A percentile compares a stretch with the other conserved stretches of the same genome.
These are phyloP conservation scores for Sclerotiophoma versabilis DNA, from an alignment of 2,329 filamentous ascomycete genomes.

Conservation along the genomic window DNA sequence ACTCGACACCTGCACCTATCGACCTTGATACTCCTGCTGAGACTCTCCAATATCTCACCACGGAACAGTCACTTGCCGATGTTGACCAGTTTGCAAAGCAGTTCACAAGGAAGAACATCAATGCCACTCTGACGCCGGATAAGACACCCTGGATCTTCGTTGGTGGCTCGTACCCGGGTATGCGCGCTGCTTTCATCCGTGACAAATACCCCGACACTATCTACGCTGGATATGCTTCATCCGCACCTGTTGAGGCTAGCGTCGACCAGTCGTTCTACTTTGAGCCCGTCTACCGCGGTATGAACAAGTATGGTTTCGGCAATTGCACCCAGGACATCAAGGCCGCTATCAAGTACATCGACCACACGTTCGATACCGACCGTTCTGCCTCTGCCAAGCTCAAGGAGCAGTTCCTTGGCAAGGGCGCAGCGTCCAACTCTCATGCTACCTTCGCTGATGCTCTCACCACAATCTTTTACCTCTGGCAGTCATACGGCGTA, in stretches of 20 bases:
- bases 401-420: constrained; percentile 59
- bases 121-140: constrained; percentile 43
- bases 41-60: constrained; percentile 48
- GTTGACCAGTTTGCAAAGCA: constrained; percentile 50
- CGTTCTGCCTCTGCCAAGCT: constrained; percentile 48
- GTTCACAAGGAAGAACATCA: constrained; percentile 48
- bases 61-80: constrained; percentile 53
- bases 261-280: constrained; percentile 61
- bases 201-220: constrained; percentile 50
- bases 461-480: constrained; percentile 49
- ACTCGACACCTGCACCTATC: constrained; percentile 46
- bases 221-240: constrained; percentile 46
- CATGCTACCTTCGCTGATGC: constrained; percentile 58
- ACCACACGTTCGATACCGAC: constrained; percentile 51
- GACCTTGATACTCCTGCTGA: constrained; percentile 41
- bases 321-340: constrained; percentile 61
- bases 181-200: constrained; percentile 50
- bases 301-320: constrained; percentile 51
- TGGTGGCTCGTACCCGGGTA: constrained; percentile 48
- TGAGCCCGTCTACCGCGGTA: constrained; percentile 57
- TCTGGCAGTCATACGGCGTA: constrained; percentile 56
- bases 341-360: constrained; percentile 58
- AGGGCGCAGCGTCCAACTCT: constrained; percentile 54
- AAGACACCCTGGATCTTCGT: constrained; percentile 50
- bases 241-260: constrained; percentile 54